Evolutionary conservation across 2,329 filamentous ascomycete species (phyloP).

Genomic region (Cladophialophora immunda): DNA sequence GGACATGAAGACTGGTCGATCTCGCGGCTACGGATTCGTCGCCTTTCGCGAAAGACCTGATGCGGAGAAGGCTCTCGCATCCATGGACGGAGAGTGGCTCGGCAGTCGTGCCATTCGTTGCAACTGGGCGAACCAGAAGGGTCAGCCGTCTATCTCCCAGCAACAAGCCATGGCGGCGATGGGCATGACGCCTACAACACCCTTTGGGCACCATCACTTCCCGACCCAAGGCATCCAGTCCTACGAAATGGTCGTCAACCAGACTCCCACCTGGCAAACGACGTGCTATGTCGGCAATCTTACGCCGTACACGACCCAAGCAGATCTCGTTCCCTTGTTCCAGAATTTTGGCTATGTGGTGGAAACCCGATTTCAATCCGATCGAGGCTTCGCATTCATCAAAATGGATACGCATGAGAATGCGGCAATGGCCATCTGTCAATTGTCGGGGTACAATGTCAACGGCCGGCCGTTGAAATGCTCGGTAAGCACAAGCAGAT

Average conservation of each 20-base stretch:
- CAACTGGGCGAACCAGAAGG: conserved; percentile 99
- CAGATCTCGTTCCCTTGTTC: conserved; percentile 96
- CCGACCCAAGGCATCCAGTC: conserved; percentile 95
- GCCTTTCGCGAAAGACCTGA: conserved; percentile 94
- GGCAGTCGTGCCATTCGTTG: conserved; percentile 97
- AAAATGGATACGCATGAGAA: conserved; percentile 99
- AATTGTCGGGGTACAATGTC: conserved; percentile 96
- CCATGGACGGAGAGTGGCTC: conserved; percentile 99
- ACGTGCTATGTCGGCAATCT: conserved; percentile 98
- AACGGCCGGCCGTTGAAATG: conserved; percentile 97
- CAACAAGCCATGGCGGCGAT: conserved; percentile 96
- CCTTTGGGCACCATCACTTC: conserved; percentile 97
- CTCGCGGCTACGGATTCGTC: conserved; percentile 96
- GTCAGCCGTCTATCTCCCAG: conserved; percentile 97
- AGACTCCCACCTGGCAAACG: conserved; percentile 97
- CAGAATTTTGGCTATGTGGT: conserved; percentile 98
- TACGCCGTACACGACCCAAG: conserved; percentile 96
- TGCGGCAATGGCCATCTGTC: conserved; percentile 97
- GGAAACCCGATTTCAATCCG: conserved; percentile 96
- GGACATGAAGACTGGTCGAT: conserved; percentile 99
- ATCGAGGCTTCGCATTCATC: conserved; percentile 97
- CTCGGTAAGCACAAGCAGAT: conserved; percentile 75
- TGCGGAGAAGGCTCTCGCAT: conserved; percentile 93
- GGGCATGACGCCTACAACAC: conserved; percentile 97
- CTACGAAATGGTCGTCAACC: conserved; percentile 94